Percentiles rank a stretch among this genome's conserved stretches.
These are phyloP conservation scores for Ophiocordyceps camponoti-leonardi DNA, from an alignment of 2,329 filamentous ascomycete genomes.

Conservation along the genomic window DNA sequence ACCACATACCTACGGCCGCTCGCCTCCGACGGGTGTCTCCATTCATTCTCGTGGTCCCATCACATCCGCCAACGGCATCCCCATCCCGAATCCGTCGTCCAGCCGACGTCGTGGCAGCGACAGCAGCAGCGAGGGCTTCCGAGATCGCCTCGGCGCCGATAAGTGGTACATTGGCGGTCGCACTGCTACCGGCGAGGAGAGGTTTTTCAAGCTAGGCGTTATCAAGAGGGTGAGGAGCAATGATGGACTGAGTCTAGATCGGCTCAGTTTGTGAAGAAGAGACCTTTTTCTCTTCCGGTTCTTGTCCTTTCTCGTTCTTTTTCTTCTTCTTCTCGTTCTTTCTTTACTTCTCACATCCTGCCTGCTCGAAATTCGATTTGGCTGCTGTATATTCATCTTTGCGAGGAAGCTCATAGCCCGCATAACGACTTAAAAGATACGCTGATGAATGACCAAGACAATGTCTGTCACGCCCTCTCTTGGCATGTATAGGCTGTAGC, in stretches of 20 bases:
- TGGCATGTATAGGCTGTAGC: neutral
- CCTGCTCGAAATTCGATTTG: neutral
- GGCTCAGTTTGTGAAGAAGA: slow-evolving; percentile 50
- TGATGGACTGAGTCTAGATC: slow-evolving; percentile 57
- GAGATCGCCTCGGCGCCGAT: slow-evolving; percentile 53
- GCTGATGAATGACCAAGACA: neutral
- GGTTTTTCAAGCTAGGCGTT: slow-evolving; percentile 67
- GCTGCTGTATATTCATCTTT: neutral
- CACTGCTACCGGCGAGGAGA: slow-evolving; percentile 61
- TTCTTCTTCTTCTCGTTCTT: neutral
- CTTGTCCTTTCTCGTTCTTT: neutral
- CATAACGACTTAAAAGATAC: neutral
- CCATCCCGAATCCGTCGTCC: slow-evolving; percentile 23
- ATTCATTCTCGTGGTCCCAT: slow-evolving; percentile 11
- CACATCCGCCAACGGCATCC: slow-evolving; percentile 6
- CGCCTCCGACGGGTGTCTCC: slow-evolving; percentile 11
- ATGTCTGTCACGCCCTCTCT: neutral
- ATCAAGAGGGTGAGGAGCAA: slow-evolving; percentile 56
- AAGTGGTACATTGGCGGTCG: slow-evolving; percentile 72
- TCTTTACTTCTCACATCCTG: neutral
- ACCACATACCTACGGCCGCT: slow-evolving; percentile 8
- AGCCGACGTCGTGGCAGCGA: slow-evolving; percentile 49
- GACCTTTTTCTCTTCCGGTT: neutral
- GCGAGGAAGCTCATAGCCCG: neutral
- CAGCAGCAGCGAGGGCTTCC: slow-evolving; percentile 58